Percentiles rank a stretch among this genome's conserved stretches.
Conservation (phyloP, 2,329 filamentous ascomycete genomes). For the Metarhizium album region DNA sequence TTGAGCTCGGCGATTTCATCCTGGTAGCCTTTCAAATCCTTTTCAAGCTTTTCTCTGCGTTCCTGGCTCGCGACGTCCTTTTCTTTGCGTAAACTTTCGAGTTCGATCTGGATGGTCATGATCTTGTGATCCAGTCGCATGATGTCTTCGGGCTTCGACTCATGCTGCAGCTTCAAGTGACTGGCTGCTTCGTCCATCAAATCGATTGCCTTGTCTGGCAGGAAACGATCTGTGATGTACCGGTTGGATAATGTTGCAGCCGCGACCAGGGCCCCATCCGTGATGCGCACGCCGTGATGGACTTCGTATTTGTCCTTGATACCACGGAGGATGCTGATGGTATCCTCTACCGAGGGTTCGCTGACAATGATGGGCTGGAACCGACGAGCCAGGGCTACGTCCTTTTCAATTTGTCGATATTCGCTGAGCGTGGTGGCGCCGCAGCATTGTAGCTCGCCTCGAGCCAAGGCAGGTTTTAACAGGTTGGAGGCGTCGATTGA, state of each 20-base stretch:
- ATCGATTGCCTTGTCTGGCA: constrained; percentile 96
- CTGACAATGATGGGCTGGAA: constrained; percentile 94
- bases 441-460: constrained; percentile 89
- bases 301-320: constrained; percentile 98
- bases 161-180: constrained; percentile 81
- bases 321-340: constrained; percentile 86
- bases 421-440: constrained; percentile 90
- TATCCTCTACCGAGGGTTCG: constrained; percentile 83
- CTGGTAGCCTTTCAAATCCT: constrained; percentile 63
- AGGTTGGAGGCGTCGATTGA: constrained; percentile 95
- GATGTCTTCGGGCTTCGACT: constrained; percentile 93
- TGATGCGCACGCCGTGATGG: constrained; percentile 91
- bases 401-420: constrained; percentile 90
- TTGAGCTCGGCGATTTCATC: constrained; percentile 66
- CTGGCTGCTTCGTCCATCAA: constrained; percentile 92
- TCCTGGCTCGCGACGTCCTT: constrained; percentile 84
- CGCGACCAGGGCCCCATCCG: constrained; percentile 81
- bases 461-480: constrained; percentile 83
- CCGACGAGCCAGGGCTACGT: constrained; percentile 79
- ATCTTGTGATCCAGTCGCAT: constrained; percentile 88
- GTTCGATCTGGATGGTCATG: constrained; percentile 93
- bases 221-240: constrained; percentile 91
- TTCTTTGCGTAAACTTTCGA: constrained; percentile 90
- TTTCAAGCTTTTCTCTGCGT: constrained; percentile 74
- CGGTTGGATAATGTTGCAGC: constrained; percentile 88